A percentile compares a stretch with the other conserved stretches of the same genome.
These are phyloP conservation scores for Phtheirospermum japonicum DNA, from an alignment of 257 asterid genomes.

Conservation along the genomic window DNA sequence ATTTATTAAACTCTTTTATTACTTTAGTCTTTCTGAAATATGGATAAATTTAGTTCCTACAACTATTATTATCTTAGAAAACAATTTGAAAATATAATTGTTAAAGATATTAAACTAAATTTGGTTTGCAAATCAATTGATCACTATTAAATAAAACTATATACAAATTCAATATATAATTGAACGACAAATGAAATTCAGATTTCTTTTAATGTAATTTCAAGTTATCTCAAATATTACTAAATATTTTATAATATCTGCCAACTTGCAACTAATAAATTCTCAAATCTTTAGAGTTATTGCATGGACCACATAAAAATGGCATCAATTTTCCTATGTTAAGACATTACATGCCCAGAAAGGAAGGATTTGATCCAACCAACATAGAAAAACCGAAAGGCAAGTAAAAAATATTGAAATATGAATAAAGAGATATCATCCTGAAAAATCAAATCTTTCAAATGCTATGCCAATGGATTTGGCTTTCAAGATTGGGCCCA, in stretches of 20 bases:
- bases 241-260: background rate
- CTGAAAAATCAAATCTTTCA: slow-evolving; percentile 40
- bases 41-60: too few species aligned
- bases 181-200: too few species aligned
- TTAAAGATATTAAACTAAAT: too few species aligned
- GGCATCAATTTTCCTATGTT: background rate
- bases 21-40: too few species aligned
- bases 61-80: too few species aligned
- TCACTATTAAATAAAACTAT: too few species aligned
- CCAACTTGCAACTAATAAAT: slow-evolving; percentile 23
- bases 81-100: too few species aligned
- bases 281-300: slow-evolving; percentile 32
- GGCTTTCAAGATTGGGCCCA: slow-evolving; percentile 62
- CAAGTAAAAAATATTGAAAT: slow-evolving; percentile 14
- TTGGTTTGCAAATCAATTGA: too few species aligned
- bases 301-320: slow-evolving; percentile 35
- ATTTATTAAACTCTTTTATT: too few species aligned
- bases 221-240: too few species aligned
- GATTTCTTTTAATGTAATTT: too few species aligned
- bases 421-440: slow-evolving; percentile 27
- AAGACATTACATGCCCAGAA: slow-evolving; percentile 22
- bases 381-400: slow-evolving; percentile 30
- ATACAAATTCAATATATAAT: too few species aligned
- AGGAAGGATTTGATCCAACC: slow-evolving; percentile 36
- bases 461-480: slow-evolving; percentile 50